phyloP scores from a whole-genome alignment of 2,329 filamentous ascomycete species.

The Apiospora arundinis region DNA sequence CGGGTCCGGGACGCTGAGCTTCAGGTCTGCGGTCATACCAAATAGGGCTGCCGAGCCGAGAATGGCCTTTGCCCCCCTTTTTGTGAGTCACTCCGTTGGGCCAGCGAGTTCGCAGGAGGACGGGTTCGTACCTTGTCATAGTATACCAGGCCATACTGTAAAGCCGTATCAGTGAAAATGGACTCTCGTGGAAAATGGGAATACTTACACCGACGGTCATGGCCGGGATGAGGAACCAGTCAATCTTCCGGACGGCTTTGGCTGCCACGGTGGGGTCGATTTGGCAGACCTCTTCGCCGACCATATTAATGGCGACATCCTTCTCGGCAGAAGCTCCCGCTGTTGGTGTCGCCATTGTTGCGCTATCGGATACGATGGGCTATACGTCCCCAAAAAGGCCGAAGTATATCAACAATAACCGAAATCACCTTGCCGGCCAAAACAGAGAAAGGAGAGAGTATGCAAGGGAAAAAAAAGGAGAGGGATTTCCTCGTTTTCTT shows the following conservation, averaged over 20 bases:
- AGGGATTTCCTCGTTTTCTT: background rate
- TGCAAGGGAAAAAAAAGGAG: background rate
- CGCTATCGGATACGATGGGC: background rate
- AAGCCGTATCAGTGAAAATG: constrained; percentile 2
- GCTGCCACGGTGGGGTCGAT: constrained; percentile 62
- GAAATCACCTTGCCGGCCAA: background rate
- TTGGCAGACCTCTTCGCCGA: constrained; percentile 60
- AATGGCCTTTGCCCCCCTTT: constrained; percentile 60
- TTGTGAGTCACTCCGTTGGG: background rate
- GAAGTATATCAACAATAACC: background rate
- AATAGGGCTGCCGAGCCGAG: constrained; percentile 76
- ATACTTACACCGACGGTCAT: constrained; percentile 61
- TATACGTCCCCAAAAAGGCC: background rate
- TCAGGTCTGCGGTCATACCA: constrained; percentile 75
- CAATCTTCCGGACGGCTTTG: constrained; percentile 69
- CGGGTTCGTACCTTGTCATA: constrained; percentile 65
- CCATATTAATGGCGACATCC: constrained; percentile 64
- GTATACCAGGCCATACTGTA: constrained; percentile 70
- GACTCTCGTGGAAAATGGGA: background rate
- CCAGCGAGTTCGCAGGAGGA: background rate
- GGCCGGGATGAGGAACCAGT: constrained; percentile 69
- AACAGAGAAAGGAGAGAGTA: background rate
- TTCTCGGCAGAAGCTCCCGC: constrained; percentile 42
- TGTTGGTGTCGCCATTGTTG: constrained; percentile 2
- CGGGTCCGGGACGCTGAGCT: constrained; percentile 58